These are phyloP conservation scores for Argentina anserina DNA, from an alignment of 306 rosid genomes.

Conservation along the genomic window DNA sequence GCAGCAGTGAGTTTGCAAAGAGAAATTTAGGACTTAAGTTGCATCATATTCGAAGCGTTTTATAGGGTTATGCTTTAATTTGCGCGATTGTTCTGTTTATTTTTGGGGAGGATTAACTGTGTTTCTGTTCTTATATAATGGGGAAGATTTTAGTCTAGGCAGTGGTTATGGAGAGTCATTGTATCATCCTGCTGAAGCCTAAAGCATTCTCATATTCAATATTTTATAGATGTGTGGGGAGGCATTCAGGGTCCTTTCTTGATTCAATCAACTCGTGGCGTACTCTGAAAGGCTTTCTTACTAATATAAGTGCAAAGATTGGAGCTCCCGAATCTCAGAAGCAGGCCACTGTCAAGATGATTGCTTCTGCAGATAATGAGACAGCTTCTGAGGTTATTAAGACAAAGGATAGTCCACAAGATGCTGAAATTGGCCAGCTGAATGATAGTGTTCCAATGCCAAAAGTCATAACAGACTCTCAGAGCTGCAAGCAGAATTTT, in stretches of 20 bases:
- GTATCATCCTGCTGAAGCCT: not conserved
- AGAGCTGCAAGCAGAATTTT: slow-evolving; percentile 10
- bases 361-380: slow-evolving; percentile 11
- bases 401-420: not conserved
- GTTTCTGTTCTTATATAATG: not conserved
- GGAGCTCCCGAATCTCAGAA: slow-evolving; percentile 5
- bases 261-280: slow-evolving; percentile 6
- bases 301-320: not conserved
- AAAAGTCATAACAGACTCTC: not conserved
- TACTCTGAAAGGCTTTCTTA: not conserved
- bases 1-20: not conserved
- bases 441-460: not conserved
- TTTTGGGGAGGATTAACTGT: not conserved
- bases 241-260: not conserved
- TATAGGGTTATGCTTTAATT: not conserved
- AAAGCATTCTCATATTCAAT: not conserved
- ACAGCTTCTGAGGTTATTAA: not conserved
- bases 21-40: not conserved
- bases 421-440: slow-evolving; percentile 4
- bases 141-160: not conserved
- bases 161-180: not conserved
- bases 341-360: not conserved
- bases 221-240: slow-evolving; percentile 5
- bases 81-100: not conserved
- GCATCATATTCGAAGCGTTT: not conserved